Evolutionary conservation across 2,329 filamentous ascomycete species (phyloP), one percentile per base, ranked within the genome.

Genomic region (Coniochaeta ligniaria): DNA sequence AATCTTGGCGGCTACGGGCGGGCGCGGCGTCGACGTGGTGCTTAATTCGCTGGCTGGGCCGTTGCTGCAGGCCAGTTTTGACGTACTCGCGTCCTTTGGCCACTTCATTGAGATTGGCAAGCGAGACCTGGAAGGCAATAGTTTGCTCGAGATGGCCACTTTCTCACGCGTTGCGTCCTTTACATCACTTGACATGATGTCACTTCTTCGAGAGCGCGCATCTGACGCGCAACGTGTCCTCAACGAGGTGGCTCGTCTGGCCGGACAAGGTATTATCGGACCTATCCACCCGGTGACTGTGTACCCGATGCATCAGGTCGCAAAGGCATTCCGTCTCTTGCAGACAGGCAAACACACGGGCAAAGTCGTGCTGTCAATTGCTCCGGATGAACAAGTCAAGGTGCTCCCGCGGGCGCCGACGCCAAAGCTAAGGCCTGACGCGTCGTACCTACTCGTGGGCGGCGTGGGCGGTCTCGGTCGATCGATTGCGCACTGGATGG

Each of bases 61-160:
- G 16, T 62, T 74, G 0, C 66, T 81, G 0, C 75, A 75, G 20
- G 71, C 74, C 3, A 73, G 75, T 0, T 82, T 75, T 76, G 62
- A 72, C 0, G 80, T 76, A 54, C 68, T 82, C 5, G 76, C 78
- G 2, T 64, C 69, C 6, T 76, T 72, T 57, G 79, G 78, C 0
- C 71, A 66, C 3, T 75, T 83, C 68, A 60, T 81, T 0, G 78
- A 82, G 59, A 74, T 81, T n/a, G 76, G 75, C 9, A 75, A 74
- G 62, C 67, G 72, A 20, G 75, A 79, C 54, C 69, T 79, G 1
- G 61, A 70, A 0, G 73, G 74, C 1, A 71, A 74, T 24, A 73
- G 70, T 0, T 65, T 69, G 14, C 69, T 82, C 16, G 72, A 73
- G 11, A 78, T 82, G 76, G 60, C 70, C 0, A 66, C 68, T 0